Base-by-base conservation (phyloP, 2,329 filamentous ascomycete species). In the Ceratocystis albifundus region DNA sequence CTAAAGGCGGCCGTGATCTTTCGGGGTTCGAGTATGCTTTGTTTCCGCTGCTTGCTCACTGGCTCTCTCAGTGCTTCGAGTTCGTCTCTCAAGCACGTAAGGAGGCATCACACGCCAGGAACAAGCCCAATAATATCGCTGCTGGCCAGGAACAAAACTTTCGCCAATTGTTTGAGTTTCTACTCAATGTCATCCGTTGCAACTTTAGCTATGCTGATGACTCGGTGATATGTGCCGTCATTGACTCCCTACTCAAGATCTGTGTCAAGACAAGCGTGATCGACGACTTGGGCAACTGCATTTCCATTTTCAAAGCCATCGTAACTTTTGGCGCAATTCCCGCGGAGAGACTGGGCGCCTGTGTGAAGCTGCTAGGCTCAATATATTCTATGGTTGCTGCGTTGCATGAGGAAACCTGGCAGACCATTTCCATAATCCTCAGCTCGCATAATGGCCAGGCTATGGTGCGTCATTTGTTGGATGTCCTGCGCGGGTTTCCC, bases 251-350 rank as follows among this genome's bases (percentile, higher is more conserved):
- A 7, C 78, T 90, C 59, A 75, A 78, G 65, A 88, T 91, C 59
- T 90, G 87, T 74, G 81, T 84, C 73, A 83, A 81, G 70, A 90
- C 88, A 0, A 85, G 80, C 62, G 78, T 81, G 36, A 78, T 84
- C 62, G 80, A 82, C 32, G 88, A 92, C 71, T 78, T 92, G 67
- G 80, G 79, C 64, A 82, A 84, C 20, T 88, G 85, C 71, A 87
- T 90, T 70, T 77, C 80, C 62, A 81, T 90, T 62, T 81, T 91
- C 67, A 83, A 89, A 72, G 81, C 85, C 8, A 82, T 90, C 66
- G 84, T 89, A 65, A 90, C 86, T 0, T 90, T 88, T 72, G 85
- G 86, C 3, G 82, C 84, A 44, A 84, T 92, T 59, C 88, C 88
- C 0, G 77, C 76, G 63, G 77, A 78, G 65, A 84, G 83, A 67